Conservation (phyloP, 1,284 basidiomycete genomes). For the Termitomyces sp. region DNA sequence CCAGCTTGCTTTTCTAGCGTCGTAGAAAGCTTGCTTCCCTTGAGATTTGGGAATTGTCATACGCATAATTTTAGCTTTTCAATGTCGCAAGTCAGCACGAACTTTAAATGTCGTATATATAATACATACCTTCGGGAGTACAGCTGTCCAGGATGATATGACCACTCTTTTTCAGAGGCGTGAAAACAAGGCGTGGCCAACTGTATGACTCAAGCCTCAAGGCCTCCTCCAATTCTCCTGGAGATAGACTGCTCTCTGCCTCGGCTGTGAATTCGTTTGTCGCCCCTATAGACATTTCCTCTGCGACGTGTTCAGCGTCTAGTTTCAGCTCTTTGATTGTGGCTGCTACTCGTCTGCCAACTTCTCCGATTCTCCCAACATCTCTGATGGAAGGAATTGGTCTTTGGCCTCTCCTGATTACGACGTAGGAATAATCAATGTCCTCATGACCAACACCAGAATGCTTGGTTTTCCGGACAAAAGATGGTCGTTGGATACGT, state of each 20-base stretch:
- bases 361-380: constrained; percentile 64
- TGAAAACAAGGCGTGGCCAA: constrained; percentile 90
- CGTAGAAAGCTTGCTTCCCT: constrained; percentile 92
- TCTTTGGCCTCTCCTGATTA: constrained; percentile 76
- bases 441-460: constrained; percentile 81
- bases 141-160: constrained; percentile 94
- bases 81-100: constrained; percentile 7
- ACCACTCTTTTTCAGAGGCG: constrained; percentile 88
- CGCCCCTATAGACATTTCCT: constrained; percentile 10
- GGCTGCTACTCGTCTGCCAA: constrained; percentile 40
- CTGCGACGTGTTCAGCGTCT: constrained; percentile 34
- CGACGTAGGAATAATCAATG: constrained; percentile 86
- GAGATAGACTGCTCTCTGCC: constrained; percentile 12
- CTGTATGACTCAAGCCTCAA: constrained; percentile 65
- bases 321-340: constrained; percentile 41
- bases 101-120: constrained; percentile 3
- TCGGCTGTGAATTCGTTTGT: constrained; percentile 3
- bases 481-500: constrained; percentile 79
- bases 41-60: constrained; percentile 89
- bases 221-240: constrained; percentile 39
- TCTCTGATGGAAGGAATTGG: constrained; percentile 40
- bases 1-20: constrained; percentile 90
- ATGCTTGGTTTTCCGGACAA: constrained; percentile 86
- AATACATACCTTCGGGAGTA: constrained; percentile 63
- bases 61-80: constrained; percentile 81